Base-by-base conservation (phyloP, 371 early-diverging fungal species). In the Dinochytrium kinnereticum region DNA sequence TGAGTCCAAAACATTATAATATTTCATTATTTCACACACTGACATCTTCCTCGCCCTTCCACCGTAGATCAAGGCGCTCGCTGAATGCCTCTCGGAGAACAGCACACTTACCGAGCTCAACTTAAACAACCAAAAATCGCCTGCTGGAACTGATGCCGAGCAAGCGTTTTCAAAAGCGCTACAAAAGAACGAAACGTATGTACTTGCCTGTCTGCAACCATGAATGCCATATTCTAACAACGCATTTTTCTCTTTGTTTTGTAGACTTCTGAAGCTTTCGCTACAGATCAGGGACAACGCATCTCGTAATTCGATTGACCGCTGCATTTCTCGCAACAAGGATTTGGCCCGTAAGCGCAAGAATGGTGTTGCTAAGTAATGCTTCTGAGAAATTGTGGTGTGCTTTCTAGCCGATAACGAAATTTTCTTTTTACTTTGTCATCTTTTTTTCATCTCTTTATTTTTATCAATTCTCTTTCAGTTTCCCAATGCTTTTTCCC, bases 61-160 rank as follows among this genome's bases (percentile, higher is more conserved):
- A 33, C 1, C 51, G 15, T 51, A 77, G 78, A 84, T 84, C 70
- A 80, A 79, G 37, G 84, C 81, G 24, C 40, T 84, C 19, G 84
- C 82, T 36, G 71, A 78, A 53, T 67, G 67, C 64, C 71, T 84
- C n/a, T 70, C 55, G 26, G 36, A 66, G 34, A 82, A 84, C 75
- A 36, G 39, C 28, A 53, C 55, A 13, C 70, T 84, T 38, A 68
- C 64, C 64, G 80, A 83, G 39, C 70, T 84, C 38, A 55, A 59
- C 34, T 72, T 84, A 21, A 64, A 38, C 24, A 64, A 78, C 61
- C 84, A 84, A 61, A 55, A 59, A 17, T 51, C 72, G 28, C 76
- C 75, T 34, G 70, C 79, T 39, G 84, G 84, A 5, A 79, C 76
- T 30, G 84, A 84, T 50, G 84, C 84, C 21, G 84, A 84, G 75